Evolutionary conservation across 371 early-diverging fungal genomes (phyloP).

Genomic region (Mucor lusitanicus): DNA sequence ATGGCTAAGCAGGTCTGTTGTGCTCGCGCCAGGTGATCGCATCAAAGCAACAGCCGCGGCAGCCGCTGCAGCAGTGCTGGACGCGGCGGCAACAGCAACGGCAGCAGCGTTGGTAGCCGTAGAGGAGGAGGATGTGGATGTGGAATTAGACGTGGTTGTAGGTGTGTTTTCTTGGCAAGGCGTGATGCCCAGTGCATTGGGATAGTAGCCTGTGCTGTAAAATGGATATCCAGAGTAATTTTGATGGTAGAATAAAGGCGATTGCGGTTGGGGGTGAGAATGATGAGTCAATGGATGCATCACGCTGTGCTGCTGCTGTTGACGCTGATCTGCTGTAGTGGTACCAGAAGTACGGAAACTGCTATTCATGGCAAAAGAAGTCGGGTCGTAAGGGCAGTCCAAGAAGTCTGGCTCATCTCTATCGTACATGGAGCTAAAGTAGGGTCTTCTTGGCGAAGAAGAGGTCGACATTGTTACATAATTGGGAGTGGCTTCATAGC

Average conservation of each 20-base stretch:
- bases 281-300: slow-evolving; percentile 19
- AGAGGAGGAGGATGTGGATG: slow-evolving; percentile 1
- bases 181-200: slow-evolving; percentile 22
- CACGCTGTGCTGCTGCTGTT: neutral
- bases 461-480: slow-evolving; percentile 20
- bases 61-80: slow-evolving; percentile 12
- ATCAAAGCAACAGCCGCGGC: slow-evolving; percentile 24
- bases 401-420: slow-evolving; percentile 21
- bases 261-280: slow-evolving; percentile 21
- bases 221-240: slow-evolving; percentile 23
- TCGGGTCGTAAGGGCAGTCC: slow-evolving; percentile 18
- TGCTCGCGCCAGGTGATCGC: slow-evolving; percentile 11
- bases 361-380: slow-evolving; percentile 2
- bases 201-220: slow-evolving; percentile 24
- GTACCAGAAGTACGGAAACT: neutral
- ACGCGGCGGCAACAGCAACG: slow-evolving; percentile 3
- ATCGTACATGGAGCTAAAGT: slow-evolving; percentile 26
- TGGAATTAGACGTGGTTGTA: neutral
- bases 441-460: slow-evolving; percentile 24
- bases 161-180: slow-evolving; percentile 20
- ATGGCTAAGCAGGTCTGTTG: slow-evolving; percentile 20
- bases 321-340: neutral
- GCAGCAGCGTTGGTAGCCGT: slow-evolving; percentile 2
- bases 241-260: slow-evolving; percentile 18
- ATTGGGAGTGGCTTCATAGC: slow-evolving; percentile 25